phyloP scores from a whole-genome alignment of 768 basidiomycete species.

The Rhodotorula graminis region DNA sequence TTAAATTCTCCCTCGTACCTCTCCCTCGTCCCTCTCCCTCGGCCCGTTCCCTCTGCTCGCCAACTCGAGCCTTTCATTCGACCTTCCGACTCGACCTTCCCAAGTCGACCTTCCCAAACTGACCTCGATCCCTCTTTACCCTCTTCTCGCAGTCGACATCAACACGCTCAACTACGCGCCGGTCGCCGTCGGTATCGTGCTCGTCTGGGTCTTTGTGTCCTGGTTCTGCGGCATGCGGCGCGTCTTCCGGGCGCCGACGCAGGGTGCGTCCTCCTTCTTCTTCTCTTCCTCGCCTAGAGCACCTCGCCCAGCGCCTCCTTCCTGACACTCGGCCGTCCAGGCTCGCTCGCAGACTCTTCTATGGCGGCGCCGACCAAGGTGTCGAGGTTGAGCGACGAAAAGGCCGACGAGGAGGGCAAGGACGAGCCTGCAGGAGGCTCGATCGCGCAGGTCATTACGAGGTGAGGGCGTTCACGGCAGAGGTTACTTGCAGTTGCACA shows the following conservation, averaged over 20 bases:
- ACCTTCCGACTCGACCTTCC: too few species aligned
- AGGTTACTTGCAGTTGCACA: too few species aligned
- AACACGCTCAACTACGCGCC: conserved; percentile 71
- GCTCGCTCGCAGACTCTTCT: not conserved
- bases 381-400: not conserved
- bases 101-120: conserved; percentile 45
- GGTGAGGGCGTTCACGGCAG: too few species aligned
- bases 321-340: too few species aligned
- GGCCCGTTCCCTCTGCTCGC: too few species aligned
- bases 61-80: too few species aligned
- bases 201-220: conserved; percentile 61
- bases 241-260: conserved; percentile 63
- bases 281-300: too few species aligned
- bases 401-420: not conserved
- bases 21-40: too few species aligned
- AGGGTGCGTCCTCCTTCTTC: not conserved
- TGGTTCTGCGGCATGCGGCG: conserved; percentile 67
- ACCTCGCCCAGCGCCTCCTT: too few species aligned
- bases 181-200: conserved; percentile 70
- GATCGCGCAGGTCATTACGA: not conserved
- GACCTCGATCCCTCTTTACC: not conserved
- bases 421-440: not conserved
- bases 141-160: conserved; percentile 49
- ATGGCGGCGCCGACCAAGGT: not conserved
- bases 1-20: too few species aligned